phyloP scores from a whole-genome alignment of 1,284 basidiomycete genomes.

The Microbotryum lychnidis-dioicae region DNA sequence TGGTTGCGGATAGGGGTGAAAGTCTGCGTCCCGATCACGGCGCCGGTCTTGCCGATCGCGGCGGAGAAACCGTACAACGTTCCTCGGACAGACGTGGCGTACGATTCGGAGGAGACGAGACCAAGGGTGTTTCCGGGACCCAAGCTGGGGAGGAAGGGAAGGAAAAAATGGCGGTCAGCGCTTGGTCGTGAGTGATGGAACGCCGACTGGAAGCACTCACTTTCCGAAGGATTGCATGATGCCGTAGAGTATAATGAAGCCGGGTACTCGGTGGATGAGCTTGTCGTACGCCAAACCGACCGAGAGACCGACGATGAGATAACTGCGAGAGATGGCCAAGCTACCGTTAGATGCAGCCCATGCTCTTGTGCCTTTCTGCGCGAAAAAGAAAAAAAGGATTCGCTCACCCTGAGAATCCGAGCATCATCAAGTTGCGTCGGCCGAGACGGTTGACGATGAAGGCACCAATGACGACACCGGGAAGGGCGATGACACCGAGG shows the following conservation, averaged over 20 bases:
- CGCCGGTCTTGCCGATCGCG: conserved; percentile 64
- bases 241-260: conserved; percentile 57
- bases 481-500: conserved; percentile 57
- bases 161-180: neutral
- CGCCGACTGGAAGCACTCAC: conserved; percentile 35
- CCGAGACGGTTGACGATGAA: conserved; percentile 53
- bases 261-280: conserved; percentile 48
- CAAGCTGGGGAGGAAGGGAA: neutral
- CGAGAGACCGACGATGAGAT: conserved; percentile 61
- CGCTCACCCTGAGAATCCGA: conserved; percentile 55
- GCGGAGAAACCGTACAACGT: conserved; percentile 59
- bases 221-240: conserved; percentile 63
- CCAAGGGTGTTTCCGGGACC: conserved; percentile 67
- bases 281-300: conserved; percentile 61
- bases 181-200: neutral
- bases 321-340: conserved; percentile 32
- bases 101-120: conserved; percentile 52
- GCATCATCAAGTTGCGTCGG: conserved; percentile 46
- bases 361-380: too few relatives aligned
- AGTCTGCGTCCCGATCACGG: conserved; percentile 61
- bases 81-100: conserved; percentile 59
- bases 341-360: too few relatives aligned
- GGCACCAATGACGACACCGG: conserved; percentile 57
- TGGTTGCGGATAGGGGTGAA: conserved; percentile 35
- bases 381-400: too few relatives aligned